Base-by-base conservation (phyloP, 768 basidiomycete species). In the Symmetrospora coprosmae region DNA sequence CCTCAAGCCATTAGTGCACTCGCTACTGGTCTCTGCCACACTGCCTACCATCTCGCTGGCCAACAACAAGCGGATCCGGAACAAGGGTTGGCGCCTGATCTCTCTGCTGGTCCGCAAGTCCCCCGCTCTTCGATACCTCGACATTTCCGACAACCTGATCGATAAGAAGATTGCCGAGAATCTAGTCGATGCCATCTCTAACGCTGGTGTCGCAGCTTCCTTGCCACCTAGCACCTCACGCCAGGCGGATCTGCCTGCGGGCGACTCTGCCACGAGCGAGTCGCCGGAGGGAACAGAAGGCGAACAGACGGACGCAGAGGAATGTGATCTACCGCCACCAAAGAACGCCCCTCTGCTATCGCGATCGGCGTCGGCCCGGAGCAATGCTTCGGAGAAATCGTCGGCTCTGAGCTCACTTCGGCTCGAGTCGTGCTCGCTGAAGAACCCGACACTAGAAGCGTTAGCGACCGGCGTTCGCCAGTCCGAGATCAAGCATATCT, bases 1-100 rank as follows among this genome's bases (percentile, higher is more conserved):
- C 43, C 72, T 97, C 48, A 96, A 94, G 74, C 85, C 86, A 1
- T 81, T 97, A 9, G 75, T 97, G 1, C 91, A 96, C 69, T 81
- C 90, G 0, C 78, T 97, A 0, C 79, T 96, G 53, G 87, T 94
- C 50, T 84, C 85, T 16, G 80, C 80, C 19, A 80, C 82, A 0
- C 75, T 97, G 19, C 82, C 84, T 4, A 86, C 82, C 67, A 77
- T 97, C 19, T 88, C 86, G 1, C 76, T 97, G 23, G 84, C 88
- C 19, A 86, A 86, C 6, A 96, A 96, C 71, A 78, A 82, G 68
- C 81, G 82, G 38, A 76, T 99, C 51, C 87, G 87, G 68, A 71
- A 78, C 0, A 72, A 78, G 6, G 87, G 85, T 0, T 92, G 87
- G 76, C 80, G 81, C 55, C 72, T 88, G 0, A 74, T 94, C 16